These are phyloP conservation scores for Metschnikowia baotianmanensis DNA, from an alignment of 805 yeast species.

Conservation along the genomic window DNA sequence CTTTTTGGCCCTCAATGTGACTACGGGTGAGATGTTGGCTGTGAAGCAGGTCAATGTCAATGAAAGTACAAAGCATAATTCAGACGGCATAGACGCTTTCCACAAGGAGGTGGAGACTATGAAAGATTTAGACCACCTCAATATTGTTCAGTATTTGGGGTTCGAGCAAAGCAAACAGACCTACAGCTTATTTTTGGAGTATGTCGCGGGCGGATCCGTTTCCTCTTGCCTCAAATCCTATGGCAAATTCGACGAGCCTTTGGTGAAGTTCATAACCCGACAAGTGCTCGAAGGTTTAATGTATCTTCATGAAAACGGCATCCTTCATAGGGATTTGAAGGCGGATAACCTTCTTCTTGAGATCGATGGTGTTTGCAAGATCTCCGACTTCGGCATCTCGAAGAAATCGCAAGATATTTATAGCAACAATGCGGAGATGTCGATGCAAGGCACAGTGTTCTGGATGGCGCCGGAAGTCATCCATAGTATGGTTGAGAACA, in stretches of 20 bases:
- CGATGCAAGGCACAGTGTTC: conserved; percentile 97
- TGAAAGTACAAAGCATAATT: conserved; percentile 25
- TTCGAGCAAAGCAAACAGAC: conserved; percentile 74
- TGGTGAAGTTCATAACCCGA: conserved; percentile 68
- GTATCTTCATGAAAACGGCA: conserved; percentile 85
- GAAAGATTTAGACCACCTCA: conserved; percentile 90
- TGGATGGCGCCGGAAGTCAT: conserved; percentile 99
- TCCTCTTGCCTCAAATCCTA: conserved; percentile 78
- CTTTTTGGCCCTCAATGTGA: conserved; percentile 84
- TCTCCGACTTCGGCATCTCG: conserved; percentile 95
- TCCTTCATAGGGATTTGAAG: conserved; percentile 89
- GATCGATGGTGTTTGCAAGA: conserved; percentile 89
- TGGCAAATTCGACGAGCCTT: conserved; percentile 79
- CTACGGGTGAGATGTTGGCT: conserved; percentile 98
- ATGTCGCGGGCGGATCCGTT: conserved; percentile 97
- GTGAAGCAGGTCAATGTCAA: conserved; percentile 84
- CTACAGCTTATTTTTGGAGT: conserved; percentile 86
- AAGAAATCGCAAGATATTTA: conserved; percentile 75
- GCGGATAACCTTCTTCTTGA: conserved; percentile 90
- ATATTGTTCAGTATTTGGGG: conserved; percentile 94
- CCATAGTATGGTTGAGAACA: conserved; percentile 69
- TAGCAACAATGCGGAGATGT: conserved; percentile 90
- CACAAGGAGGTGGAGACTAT: conserved; percentile 89
- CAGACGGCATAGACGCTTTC: conserved; percentile 75
- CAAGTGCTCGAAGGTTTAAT: conserved; percentile 84